Percentiles rank a stretch among this genome's conserved stretches.
These are phyloP conservation scores for Oxytropis ochrocephala DNA, from an alignment of 306 rosid genomes.

Conservation along the genomic window DNA sequence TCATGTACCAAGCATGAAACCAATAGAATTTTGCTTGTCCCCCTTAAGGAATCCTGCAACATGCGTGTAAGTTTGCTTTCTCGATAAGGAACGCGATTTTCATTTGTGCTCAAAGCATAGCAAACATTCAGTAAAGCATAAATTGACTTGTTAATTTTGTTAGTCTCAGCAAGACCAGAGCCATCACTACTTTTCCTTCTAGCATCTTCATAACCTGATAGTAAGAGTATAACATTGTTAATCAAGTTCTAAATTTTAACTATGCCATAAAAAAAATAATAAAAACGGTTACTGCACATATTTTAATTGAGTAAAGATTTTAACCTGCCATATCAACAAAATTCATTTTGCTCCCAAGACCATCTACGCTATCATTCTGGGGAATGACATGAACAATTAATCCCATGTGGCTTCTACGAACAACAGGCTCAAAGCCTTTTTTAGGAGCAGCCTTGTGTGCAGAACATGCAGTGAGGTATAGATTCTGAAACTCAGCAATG, in stretches of 20 bases:
- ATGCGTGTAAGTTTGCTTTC: constrained; percentile 89
- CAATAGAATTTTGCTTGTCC: constrained; percentile 52
- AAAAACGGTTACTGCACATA: not conserved
- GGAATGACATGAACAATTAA: constrained; percentile 53
- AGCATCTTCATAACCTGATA: constrained; percentile 69
- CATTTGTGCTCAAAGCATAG: constrained; percentile 53
- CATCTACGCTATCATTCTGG: constrained; percentile 15
- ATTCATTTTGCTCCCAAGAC: constrained; percentile 54
- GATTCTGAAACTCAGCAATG: constrained; percentile 46
- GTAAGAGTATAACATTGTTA: not conserved
- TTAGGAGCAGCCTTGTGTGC: constrained; percentile 41
- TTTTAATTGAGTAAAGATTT: constrained; percentile 2
- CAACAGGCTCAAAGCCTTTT: constrained; percentile 39
- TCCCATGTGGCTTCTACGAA: constrained; percentile 62
- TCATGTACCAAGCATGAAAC: constrained; percentile 70
- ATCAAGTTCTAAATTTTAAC: constrained; percentile 2
- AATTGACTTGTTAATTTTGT: constrained; percentile 62
- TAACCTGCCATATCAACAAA: constrained; percentile 88
- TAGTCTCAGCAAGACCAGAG: constrained; percentile 39
- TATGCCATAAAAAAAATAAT: not conserved
- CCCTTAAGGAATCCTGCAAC: constrained; percentile 75
- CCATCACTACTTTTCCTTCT: constrained; percentile 53
- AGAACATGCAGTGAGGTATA: constrained; percentile 39
- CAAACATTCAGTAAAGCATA: constrained; percentile 64
- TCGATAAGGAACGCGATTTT: constrained; percentile 65